A percentile compares a stretch with the other conserved stretches of the same genome.
phyloP scores from a whole-genome alignment of 1,284 basidiomycete species.

The Austroboletus niveus region DNA sequence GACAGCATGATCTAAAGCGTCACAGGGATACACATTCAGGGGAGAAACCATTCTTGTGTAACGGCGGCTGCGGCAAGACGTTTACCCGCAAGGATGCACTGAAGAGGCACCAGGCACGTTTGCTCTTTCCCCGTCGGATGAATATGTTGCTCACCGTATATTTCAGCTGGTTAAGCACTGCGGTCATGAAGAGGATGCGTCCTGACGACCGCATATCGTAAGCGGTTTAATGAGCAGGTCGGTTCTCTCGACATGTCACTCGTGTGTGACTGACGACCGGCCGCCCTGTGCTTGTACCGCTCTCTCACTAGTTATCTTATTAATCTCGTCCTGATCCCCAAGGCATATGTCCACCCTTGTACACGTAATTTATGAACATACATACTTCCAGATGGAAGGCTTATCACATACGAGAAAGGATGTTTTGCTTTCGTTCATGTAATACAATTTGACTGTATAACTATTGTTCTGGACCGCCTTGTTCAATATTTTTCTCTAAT shows the following conservation, averaged over 20 bases:
- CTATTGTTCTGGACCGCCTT: conserved; percentile 22
- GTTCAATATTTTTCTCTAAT: conserved; percentile 50
- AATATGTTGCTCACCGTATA: conserved; percentile 13
- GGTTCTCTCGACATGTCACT: conserved; percentile 12
- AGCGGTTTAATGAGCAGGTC: conserved; percentile 17
- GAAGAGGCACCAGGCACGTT: conserved; percentile 72
- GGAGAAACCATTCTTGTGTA: conserved; percentile 77
- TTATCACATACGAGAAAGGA: conserved; percentile 15
- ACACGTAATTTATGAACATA: conserved; percentile 33
- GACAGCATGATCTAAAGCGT: conserved; percentile 77
- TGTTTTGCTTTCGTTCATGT: conserved; percentile 18
- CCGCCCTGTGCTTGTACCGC: conserved; percentile 8
- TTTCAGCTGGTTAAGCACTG: conserved; percentile 72
- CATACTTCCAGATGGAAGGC: conserved; percentile 14
- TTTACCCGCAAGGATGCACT: conserved; percentile 81
- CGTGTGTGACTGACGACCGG: conserved; percentile 17
- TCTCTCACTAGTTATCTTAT: conserved; percentile 24
- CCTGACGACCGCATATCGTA: conserved; percentile 25
- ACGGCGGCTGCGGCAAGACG: conserved; percentile 78
- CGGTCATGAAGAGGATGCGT: conserved; percentile 60
- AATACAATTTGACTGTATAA: conserved; percentile 22
- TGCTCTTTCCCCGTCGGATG: conserved; percentile 1
- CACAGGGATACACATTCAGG: conserved; percentile 79
- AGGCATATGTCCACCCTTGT: conserved; percentile 19
- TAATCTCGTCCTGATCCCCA: conserved; percentile 25